Conservation (phyloP, 139 green algal genomes). For the Axilococcus clingmanii region DNA sequence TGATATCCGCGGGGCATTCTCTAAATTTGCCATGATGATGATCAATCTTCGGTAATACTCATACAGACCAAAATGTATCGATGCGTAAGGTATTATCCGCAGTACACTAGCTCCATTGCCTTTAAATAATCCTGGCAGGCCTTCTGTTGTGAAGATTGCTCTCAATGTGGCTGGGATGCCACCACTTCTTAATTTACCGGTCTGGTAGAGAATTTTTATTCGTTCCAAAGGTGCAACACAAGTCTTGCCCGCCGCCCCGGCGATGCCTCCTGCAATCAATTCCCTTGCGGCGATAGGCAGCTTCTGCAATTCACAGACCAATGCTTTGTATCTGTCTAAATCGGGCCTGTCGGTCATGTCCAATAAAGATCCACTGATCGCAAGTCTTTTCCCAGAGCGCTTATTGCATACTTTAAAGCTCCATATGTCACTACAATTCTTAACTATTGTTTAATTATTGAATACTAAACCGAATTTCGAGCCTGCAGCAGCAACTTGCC, state of each 20-base stretch:
- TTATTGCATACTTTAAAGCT: neutral
- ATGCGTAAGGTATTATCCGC: constrained; percentile 83
- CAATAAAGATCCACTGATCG: neutral
- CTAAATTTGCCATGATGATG: constrained; percentile 5
- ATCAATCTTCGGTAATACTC: constrained; percentile 64
- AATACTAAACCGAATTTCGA: constrained; percentile 59
- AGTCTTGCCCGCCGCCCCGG: constrained; percentile 66
- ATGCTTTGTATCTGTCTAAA: neutral
- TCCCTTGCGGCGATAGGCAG: constrained; percentile 29
- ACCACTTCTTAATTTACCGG: constrained; percentile 1
- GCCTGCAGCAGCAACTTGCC: constrained; percentile 45
- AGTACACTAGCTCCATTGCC: constrained; percentile 79
- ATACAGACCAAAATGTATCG: constrained; percentile 83
- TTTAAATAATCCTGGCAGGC: constrained; percentile 64
- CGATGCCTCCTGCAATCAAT: constrained; percentile 64
- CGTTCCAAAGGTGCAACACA: constrained; percentile 73
- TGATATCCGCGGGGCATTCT: constrained; percentile 8
- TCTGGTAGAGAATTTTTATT: constrained; percentile 76
- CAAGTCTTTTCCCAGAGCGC: neutral
- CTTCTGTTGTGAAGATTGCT: constrained; percentile 48
- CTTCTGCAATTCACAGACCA: neutral
- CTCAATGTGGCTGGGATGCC: constrained; percentile 32
- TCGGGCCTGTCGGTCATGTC: neutral
- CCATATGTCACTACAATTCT: neutral
- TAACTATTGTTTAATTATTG: constrained; percentile 31